Evolutionary conservation across 2,329 filamentous ascomycete species (phyloP), one percentile per base, ranked within the genome.

Genomic region (Diaporthe sp.): DNA sequence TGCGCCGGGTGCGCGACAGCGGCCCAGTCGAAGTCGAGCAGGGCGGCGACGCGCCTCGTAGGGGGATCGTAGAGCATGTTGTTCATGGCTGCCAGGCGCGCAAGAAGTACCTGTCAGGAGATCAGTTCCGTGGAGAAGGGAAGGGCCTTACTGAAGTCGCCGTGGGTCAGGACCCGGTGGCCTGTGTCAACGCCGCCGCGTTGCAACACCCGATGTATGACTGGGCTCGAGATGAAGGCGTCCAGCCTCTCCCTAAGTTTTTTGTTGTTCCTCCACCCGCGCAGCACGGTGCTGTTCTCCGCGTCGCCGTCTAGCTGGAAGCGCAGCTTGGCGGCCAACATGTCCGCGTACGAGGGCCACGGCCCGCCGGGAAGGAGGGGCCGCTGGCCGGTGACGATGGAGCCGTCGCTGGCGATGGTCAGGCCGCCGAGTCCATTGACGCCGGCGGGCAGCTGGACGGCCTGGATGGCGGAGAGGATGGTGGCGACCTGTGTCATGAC

Each of bases 21-120:
- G 1, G 81, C 77, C 53, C 67, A 83, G 76, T 82, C 81, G 63
- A 82, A 82, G 53, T 82, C 81, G 25, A 83, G 71, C 13, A 83
- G 37, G 6, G 76, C 80, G 0, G 80, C 79, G 44, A 82, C 71
- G 31, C 70, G 75, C n/a, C 77, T 78, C 9, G 78, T 79, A 4
- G 20, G 53, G 2, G 61, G 60, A n/a, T 83, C 80, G 67, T 73
- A 82, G 22, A 82, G 77, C 8, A 82, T 72, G 63, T 83, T 82
- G 70, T 81, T 81, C 75, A 75, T 80, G 2, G 80, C 81, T 81
- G 25, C 13, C 6, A 31, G 37, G 22, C 13, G 25, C 28, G 53
- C 58, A 61, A 49, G 44, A 22, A 22, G 4, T 7, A 20, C 31
- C 51, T 44, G 51, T 60, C 4, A 60, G 57, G 34, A 25, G 34